Conservation (phyloP, 1,139 yeast genomes). For the Sugiyamaella xylanicola region DNA sequence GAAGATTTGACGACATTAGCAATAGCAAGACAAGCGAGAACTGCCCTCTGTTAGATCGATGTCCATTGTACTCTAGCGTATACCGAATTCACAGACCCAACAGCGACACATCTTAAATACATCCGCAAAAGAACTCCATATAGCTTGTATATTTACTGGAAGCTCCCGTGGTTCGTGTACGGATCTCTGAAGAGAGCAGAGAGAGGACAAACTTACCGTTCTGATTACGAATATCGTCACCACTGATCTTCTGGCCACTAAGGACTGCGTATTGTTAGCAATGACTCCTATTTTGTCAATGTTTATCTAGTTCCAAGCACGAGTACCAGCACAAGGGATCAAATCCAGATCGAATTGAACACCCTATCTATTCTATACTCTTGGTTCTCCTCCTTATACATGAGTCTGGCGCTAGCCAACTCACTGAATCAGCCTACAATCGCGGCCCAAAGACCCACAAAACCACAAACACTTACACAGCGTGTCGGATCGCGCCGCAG, state of each 20-base stretch:
- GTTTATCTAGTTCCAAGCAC: too few species aligned
- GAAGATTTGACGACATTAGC: constrained; percentile 98
- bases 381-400: too few species aligned
- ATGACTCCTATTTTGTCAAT: neutral
- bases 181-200: neutral
- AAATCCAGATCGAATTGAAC: too few species aligned
- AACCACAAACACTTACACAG: constrained; percentile 50
- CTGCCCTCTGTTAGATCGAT: constrained; percentile 33
- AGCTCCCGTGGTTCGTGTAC: too few species aligned
- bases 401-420: too few species aligned
- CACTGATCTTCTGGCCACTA: constrained; percentile 95
- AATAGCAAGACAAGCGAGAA: constrained; percentile 92
- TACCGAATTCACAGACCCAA: too few species aligned
- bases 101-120: neutral
- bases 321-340: too few species aligned
- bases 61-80: too few species aligned
- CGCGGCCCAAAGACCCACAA: neutral
- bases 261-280: constrained; percentile 49
- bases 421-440: too few species aligned
- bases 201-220: constrained; percentile 50
- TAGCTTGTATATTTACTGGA: too few species aligned
- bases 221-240: constrained; percentile 95
- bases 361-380: too few species aligned
- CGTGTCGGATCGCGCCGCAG: constrained; percentile 85
- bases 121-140: too few species aligned